phyloP scores from a whole-genome alignment of 495 filamentous ascomycete species.

The Trichoderma gamsii region DNA sequence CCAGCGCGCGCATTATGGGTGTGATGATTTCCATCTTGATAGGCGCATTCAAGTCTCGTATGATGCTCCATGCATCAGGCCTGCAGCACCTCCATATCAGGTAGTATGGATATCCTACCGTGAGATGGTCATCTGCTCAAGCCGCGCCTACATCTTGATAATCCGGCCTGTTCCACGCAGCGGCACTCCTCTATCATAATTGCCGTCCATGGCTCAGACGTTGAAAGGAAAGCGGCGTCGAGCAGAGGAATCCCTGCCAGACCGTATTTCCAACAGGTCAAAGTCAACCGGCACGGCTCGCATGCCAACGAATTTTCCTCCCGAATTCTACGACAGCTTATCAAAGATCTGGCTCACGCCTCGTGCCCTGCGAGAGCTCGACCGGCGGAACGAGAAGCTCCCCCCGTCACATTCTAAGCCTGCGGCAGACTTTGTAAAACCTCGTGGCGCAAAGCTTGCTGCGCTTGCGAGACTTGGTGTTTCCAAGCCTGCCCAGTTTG shows the following conservation, averaged over 20 bases:
- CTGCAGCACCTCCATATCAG: too few species aligned
- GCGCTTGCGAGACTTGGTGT: too few species aligned
- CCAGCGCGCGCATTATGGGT: too few species aligned
- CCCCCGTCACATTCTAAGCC: constrained; percentile 15
- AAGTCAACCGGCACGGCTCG: constrained; percentile 17
- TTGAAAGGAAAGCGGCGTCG: neutral
- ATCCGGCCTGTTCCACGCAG: too few species aligned
- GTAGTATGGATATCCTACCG: too few species aligned
- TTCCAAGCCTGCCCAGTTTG: too few species aligned
- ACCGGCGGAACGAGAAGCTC: constrained; percentile 26
- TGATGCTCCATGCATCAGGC: too few species aligned
- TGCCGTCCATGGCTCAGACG: constrained; percentile 23
- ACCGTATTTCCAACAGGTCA: constrained; percentile 21
- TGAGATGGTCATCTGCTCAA: too few species aligned
- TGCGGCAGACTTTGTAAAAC: neutral
- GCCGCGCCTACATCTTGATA: too few species aligned
- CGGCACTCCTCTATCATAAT: constrained; percentile 15
- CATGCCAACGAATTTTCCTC: constrained; percentile 23
- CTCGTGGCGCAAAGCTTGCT: too few species aligned
- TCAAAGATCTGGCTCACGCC: constrained; percentile 30
- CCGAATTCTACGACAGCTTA: constrained; percentile 30
- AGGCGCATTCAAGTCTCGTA: too few species aligned
- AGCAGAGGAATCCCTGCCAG: constrained; percentile 17
- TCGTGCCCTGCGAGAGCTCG: constrained; percentile 31
- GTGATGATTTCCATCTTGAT: too few species aligned